Evolutionary conservation across 75 land plant genomes (phyloP).

Genomic region (Isoetes taiwanensis): DNA sequence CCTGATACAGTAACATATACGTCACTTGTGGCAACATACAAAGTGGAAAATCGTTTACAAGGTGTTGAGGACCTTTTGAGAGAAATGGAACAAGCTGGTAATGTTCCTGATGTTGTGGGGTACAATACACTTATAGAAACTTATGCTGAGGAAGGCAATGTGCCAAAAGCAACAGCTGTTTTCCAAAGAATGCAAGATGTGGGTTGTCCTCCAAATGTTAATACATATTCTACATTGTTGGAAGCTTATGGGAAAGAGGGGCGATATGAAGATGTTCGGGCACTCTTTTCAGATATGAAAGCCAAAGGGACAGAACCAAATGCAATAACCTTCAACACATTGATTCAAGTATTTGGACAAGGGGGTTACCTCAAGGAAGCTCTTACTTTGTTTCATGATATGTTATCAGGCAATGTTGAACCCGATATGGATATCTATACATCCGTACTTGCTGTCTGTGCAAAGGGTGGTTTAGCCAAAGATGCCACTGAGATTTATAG

Average conservation of each 20-base stretch:
- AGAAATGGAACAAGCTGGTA: slow-evolving; percentile 78
- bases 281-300: slow-evolving; percentile 87
- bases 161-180: slow-evolving; percentile 52
- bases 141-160: slow-evolving; percentile 34
- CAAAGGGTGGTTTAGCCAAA: slow-evolving; percentile 73
- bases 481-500: slow-evolving; percentile 56
- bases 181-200: slow-evolving; percentile 84
- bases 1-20: slow-evolving; percentile 63
- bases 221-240: slow-evolving; percentile 67
- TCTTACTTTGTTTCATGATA: slow-evolving; percentile 79
- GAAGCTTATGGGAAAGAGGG: slow-evolving; percentile 70
- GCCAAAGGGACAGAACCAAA: slow-evolving; percentile 70
- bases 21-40: slow-evolving; percentile 67
- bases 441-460: slow-evolving; percentile 72
- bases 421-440: slow-evolving; percentile 84
- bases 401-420: slow-evolving; percentile 53
- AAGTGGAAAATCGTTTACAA: slow-evolving; percentile 31
- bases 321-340: slow-evolving; percentile 71
- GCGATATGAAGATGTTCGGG: slow-evolving; percentile 73
- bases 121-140: slow-evolving; percentile 86
- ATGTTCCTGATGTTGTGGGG: slow-evolving; percentile 60
- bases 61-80: slow-evolving; percentile 55
- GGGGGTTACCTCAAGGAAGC: slow-evolving; percentile 94
- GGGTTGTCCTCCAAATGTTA: slow-evolving; percentile 71
- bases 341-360: slow-evolving; percentile 73